Evolutionary conservation across 2,329 filamentous ascomycete species (phyloP), one percentile per base, ranked within the genome.

Genomic region (Colletotrichum australisinense): DNA sequence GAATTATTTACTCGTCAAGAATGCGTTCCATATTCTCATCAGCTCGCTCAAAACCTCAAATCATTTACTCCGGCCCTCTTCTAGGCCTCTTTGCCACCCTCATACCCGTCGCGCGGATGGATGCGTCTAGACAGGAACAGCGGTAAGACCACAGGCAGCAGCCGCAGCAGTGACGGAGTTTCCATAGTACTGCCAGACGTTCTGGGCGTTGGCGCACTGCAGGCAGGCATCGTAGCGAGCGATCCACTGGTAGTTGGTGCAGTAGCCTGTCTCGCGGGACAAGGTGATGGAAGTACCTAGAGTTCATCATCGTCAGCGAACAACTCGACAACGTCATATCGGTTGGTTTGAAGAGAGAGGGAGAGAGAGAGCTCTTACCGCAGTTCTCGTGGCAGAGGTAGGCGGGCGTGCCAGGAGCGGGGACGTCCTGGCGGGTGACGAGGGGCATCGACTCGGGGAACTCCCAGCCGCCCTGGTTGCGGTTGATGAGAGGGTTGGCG

Each of bases 321-420:
- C 26, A 12, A 35, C 32, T 12, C 11, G 32, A 12, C 11, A 35
- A 35, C 32, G 32, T 35, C 11, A 35, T 35, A 11, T 35, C 3
- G 3, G 11, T 12, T 35, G 32, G 32, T 35, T 12, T 3, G 12
- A 35, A 12, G 4, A 12, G 4, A 35, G 32, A 35, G 32, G 11
- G 9, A 1, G 11, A 35, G 3, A 35, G 32, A 35, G 4, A 35
- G 11, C 32, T 35, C 84, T 72, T 80, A 88, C 87, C 86, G 80
- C 87, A 88, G 78, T 85, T 84, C 75, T 84, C 82, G 75, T 88
- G 87, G 79, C 87, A 89, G 55, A 87, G 80, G 76, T 85, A 88
- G 7, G 79, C 69, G 4, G 69, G 69, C 0, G 69, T 72, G 12
- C 64, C 69, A 0, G 69, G 42, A 79, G 83, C 24, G 79, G 82